Base-by-base conservation (phyloP, 139 green algal species). In the Raphidocelis subcapitata region DNA sequence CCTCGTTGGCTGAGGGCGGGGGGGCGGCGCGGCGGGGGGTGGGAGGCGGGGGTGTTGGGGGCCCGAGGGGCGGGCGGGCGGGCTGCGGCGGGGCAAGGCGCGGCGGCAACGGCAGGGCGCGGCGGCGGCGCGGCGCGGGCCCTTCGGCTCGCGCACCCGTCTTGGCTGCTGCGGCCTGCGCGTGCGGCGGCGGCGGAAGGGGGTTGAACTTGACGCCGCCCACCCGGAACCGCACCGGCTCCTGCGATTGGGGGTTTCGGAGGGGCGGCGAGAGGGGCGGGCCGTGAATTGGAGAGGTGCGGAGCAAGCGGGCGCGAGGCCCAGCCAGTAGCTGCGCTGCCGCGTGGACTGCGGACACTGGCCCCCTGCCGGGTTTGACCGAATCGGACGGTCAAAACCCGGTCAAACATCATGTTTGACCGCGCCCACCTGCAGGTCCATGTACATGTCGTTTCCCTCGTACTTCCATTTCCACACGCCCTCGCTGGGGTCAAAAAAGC, bases 391-490 rank as follows among this genome's bases (percentile, higher is more conserved):
- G n/a, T n/a, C n/a, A n/a, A n/a, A n/a, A n/a, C n/a, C n/a, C n/a
- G n/a, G n/a, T n/a, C n/a, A n/a, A 32, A 5, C 28, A 44, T 5
- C 1, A 37, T 35, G 55, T 56, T 84, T 20, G 41, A 8, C 12
- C 12, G 8, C 41, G 8, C 41, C 12, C 8, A 49, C 82, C 14
- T 85, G 70, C 21, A 93, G 18, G 62, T 97, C 92, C 73, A 96
- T 89, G 72, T 81, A 92, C 86, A 95, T 88, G 47, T 95, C 79
- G 29, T 88, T 91, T 61, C 73, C 83, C 1, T 92, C 79, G 55
- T 87, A 95, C 63, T 92, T 88, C 91, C 91, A 96, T 4, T 91
- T 65, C 91, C 91, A 96, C 2, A 90, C 60, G 51, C 86, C 78
- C 70, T 95, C 89, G 2, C 73, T 29, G 32, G 92, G 80, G 49